Evolutionary conservation across 1,284 basidiomycete genomes (phyloP), one percentile per base, ranked within the genome.

Genomic region (Inonotus hispidus): DNA sequence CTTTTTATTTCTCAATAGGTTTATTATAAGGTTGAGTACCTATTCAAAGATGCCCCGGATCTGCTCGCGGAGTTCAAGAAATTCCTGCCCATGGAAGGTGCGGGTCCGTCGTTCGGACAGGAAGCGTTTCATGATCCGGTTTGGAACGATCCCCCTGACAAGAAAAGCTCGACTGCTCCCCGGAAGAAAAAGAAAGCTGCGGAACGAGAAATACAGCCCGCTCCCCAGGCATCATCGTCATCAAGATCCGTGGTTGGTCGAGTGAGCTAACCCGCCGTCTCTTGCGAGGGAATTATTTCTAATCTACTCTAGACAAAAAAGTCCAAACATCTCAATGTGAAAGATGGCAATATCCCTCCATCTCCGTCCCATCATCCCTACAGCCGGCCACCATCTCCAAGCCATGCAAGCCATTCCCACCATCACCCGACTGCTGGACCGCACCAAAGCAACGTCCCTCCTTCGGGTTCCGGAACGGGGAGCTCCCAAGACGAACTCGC

Each of bases 61-160:
- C 82, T 99, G 49, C 79, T 99, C 60, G 85, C 88, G 49, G 96
- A 99, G 73, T 99, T 99, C 80, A 95, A 93, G 73, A 92, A 93
- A 69, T 99, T 99, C 74, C 76, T 99, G 2, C 96, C 96, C 8
- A 74, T 73, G 11, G 71, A 73, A 1, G 69, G 68, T 3, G 76
- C 75, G 39, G 65, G 72, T 3, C 81, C 41, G 76, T 80, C 29
- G 78, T 79, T 45, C 11, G 49, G 29, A 49, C 29, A 50, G 21
- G 46, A 55, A 14, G 7, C 50, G 19, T 43, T 45, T 16, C 23
- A 39, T 23, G 59, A 64, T 53, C 23, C 55, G n/a, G 37, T 14
- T 21, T 57, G 59, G 55, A 21, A n/a, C 19, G 72, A 72, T 53
- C 73, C 76, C 49, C 73, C 75, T 21, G 80, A 81, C 56, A 80